Evolutionary conservation across 192 early-diverging fungal genomes (phyloP).

Genomic region (Mortierella claussenii): DNA sequence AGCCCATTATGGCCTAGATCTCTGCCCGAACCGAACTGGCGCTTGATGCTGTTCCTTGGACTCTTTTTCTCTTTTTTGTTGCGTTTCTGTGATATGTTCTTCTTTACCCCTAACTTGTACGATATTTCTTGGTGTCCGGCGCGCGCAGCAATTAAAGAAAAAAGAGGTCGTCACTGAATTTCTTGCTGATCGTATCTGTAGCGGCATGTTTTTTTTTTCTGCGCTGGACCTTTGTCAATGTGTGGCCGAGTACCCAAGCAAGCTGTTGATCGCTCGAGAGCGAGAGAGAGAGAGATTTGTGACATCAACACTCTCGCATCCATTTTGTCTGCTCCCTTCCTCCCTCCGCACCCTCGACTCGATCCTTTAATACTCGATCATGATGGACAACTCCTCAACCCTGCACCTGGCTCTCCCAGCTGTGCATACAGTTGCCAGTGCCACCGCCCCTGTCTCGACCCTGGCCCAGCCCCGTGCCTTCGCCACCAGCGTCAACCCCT

Average conservation of each 20-base stretch:
- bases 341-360: background rate
- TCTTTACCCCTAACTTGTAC: slow-evolving; percentile 21
- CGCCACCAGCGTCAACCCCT: slow-evolving; percentile 74
- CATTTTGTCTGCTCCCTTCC: slow-evolving; percentile 7
- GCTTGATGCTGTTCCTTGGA: too few relatives aligned
- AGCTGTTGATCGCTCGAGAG: too few relatives aligned
- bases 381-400: slow-evolving; percentile 52
- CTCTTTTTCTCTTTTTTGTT: background rate
- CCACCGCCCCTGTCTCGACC: slow-evolving; percentile 29
- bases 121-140: background rate
- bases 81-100: slow-evolving; percentile 5
- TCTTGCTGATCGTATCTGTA: too few relatives aligned
- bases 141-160: background rate
- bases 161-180: too few relatives aligned
- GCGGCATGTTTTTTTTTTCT: background rate
- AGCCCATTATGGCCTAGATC: slow-evolving; percentile 46
- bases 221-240: background rate
- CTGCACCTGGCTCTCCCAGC: slow-evolving; percentile 52
- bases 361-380: too few relatives aligned
- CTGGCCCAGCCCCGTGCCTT: slow-evolving; percentile 62
- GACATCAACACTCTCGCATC: too few relatives aligned
- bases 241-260: background rate
- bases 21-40: too few relatives aligned
- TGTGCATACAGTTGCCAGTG: slow-evolving; percentile 47
- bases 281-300: too few relatives aligned